Conservation (phyloP, 2,329 filamentous ascomycete species). For the Erysiphe pulchra region DNA sequence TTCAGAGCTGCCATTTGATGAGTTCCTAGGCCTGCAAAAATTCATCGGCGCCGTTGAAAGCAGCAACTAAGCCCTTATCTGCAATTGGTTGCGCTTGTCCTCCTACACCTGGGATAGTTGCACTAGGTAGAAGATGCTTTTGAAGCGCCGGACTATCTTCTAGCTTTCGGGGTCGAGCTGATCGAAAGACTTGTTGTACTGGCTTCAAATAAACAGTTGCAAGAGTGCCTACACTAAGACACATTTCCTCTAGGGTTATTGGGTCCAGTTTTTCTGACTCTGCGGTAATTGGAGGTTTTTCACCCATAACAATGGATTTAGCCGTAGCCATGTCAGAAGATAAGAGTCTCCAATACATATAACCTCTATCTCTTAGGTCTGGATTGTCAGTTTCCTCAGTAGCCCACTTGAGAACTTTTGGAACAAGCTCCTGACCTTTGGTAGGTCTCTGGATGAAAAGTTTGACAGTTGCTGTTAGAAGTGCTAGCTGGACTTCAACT, state of each 20-base stretch:
- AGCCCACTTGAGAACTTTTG: slow-evolving; percentile 83
- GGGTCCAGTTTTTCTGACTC: slow-evolving; percentile 89
- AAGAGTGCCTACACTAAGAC: slow-evolving; percentile 80
- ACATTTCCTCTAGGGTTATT: slow-evolving; percentile 84
- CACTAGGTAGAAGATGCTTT: slow-evolving; percentile 31
- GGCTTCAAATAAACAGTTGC: slow-evolving; percentile 96
- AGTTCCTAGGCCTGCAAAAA: slow-evolving; percentile 64
- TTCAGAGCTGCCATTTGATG: slow-evolving; percentile 50
- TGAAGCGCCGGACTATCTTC: slow-evolving; percentile 71
- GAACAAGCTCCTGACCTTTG: slow-evolving; percentile 69
- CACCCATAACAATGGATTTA: slow-evolving; percentile 80
- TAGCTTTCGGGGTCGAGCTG: slow-evolving; percentile 55
- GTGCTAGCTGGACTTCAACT: slow-evolving; percentile 94
- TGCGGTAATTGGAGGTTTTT: slow-evolving; percentile 87
- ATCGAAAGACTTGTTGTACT: slow-evolving; percentile 87
- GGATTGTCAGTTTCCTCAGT: slow-evolving; percentile 94
- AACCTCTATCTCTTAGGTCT: slow-evolving; percentile 87
- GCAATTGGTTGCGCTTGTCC: slow-evolving; percentile 12
- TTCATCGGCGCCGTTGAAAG: slow-evolving; percentile 62
- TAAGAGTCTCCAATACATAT: slow-evolving; percentile 91
- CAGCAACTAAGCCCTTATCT: slow-evolving; percentile 32
- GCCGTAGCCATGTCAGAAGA: slow-evolving; percentile 79
- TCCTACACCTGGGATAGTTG: slow-evolving; percentile 24
- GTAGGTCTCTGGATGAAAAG: slow-evolving; percentile 92
- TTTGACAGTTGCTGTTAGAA: slow-evolving; percentile 89